Evolutionary conservation across 1,284 basidiomycete genomes (phyloP), one percentile per base, ranked within the genome.

Genomic region (Bjerkandera adusta): DNA sequence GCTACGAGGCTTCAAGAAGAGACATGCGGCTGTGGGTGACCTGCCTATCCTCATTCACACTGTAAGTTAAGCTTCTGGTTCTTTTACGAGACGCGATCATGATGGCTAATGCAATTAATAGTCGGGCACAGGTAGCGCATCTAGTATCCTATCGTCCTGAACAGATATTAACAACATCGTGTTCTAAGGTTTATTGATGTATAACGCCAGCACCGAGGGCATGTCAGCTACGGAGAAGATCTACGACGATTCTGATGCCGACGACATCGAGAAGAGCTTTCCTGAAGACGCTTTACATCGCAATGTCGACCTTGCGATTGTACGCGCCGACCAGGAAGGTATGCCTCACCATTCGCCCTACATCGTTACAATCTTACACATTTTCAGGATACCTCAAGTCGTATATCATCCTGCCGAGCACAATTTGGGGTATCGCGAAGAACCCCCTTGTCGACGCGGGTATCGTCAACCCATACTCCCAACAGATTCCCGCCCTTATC

Each of bases 1-100:
- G n/a, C 52, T 80, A 29, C 57, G 56, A 10, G 77, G 77, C 1
- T 49, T 75, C 43, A 71, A 69, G 61, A 69, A 67, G 46, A 63
- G 70, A 26, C 67, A 70, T 45, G 65, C 69, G 20, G 60, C 55
- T 18, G 68, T 68, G 10, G 73, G 73, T 15, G 67, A 63, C 8
- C 47, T 60, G 6, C 68, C 75, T 3, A 68, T 73, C 32, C 65
- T 77, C 32, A 79, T 83, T 22, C 78, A 83, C 44, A 79, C 77
- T 0, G 78, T 79, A 49, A 53, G 73, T 61, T 12, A 27, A n/a
- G n/a, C n/a, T n/a, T n/a, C n/a, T n/a, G n/a, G n/a, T n/a, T n/a
- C n/a, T n/a, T n/a, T n/a, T n/a, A 30, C 30, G 16, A 6, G 24
- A 20, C n/a, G n/a, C n/a, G n/a, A n/a, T n/a, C n/a, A n/a, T n/a